Evolutionary conservation across 2,329 filamentous ascomycete species (phyloP).

Genomic region (Cordyceps fumosorosea): DNA sequence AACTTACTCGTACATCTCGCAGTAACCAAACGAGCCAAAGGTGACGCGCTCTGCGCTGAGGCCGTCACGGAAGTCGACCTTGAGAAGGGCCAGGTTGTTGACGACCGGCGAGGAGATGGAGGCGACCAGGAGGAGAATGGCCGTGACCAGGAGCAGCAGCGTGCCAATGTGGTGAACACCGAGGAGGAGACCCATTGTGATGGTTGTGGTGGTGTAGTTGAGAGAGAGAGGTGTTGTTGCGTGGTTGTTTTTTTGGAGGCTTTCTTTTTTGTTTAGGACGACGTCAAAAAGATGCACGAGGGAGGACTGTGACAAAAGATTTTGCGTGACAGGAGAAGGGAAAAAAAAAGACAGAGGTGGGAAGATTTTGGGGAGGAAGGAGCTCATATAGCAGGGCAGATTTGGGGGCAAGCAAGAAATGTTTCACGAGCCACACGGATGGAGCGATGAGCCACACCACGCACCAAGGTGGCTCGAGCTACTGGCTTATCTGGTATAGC

Average conservation of each 20-base stretch:
- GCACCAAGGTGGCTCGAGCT: background rate
- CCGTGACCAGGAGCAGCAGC: slow-evolving; percentile 48
- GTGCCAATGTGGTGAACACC: slow-evolving; percentile 53
- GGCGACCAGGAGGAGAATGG: slow-evolving; percentile 51
- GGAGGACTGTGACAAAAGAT: background rate
- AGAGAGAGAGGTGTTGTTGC: background rate
- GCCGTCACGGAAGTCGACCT: slow-evolving; percentile 39
- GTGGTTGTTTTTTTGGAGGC: background rate
- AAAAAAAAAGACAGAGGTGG: background rate
- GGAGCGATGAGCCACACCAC: background rate
- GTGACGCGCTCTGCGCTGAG: slow-evolving; percentile 32
- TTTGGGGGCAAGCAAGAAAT: background rate
- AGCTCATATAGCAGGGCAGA: slow-evolving; percentile 3
- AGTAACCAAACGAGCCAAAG: slow-evolving; percentile 58
- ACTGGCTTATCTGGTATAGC: background rate
- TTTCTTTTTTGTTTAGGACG: background rate
- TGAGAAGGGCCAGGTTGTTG: slow-evolving; percentile 46
- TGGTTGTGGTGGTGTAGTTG: slow-evolving; percentile 6
- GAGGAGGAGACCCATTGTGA: slow-evolving; percentile 40
- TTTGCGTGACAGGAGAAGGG: slow-evolving; percentile 5
- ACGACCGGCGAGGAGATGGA: slow-evolving; percentile 54
- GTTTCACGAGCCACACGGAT: slow-evolving; percentile 5
- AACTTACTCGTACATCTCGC: slow-evolving; percentile 21
- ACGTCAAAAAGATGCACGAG: background rate
- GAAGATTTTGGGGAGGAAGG: background rate